These are phyloP conservation scores for Sclerotinia subarctica DNA, from an alignment of 2,329 filamentous ascomycete species.

Conservation along the genomic window DNA sequence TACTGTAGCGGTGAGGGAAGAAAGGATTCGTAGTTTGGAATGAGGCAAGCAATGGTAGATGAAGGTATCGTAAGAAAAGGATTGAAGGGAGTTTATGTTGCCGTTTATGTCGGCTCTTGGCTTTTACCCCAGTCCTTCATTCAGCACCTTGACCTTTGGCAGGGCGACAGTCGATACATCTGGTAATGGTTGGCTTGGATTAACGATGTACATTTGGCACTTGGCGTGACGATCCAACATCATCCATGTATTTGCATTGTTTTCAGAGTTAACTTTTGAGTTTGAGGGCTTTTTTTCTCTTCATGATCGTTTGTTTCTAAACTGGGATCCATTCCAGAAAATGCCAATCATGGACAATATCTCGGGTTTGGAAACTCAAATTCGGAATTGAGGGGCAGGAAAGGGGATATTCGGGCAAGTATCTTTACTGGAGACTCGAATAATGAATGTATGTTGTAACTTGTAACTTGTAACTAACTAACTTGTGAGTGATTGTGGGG, in stretches of 20 bases:
- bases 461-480: constrained; percentile 1
- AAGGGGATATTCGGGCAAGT: neutral
- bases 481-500: constrained; percentile 1
- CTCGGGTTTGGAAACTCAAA: neutral
- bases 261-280: neutral
- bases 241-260: neutral
- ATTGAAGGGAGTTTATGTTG: neutral
- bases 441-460: neutral
- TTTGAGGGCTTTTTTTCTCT: constrained; percentile 1
- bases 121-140: constrained; percentile 1
- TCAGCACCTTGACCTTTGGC: neutral
- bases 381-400: constrained; percentile 7
- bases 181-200: neutral
- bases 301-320: neutral
- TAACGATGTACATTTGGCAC: neutral
- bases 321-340: neutral
- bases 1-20: constrained; percentile 14
- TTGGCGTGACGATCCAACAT: neutral
- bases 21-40: constrained; percentile 13
- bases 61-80: constrained; percentile 16
- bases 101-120: neutral
- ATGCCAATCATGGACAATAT: neutral
- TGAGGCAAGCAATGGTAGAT: constrained; percentile 6
- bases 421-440: neutral
- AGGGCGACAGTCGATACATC: neutral